Percentiles rank a stretch among this genome's conserved stretches.
These are phyloP conservation scores for Penicillium sp. DNA, from an alignment of 2,329 filamentous ascomycete genomes.

Conservation along the genomic window DNA sequence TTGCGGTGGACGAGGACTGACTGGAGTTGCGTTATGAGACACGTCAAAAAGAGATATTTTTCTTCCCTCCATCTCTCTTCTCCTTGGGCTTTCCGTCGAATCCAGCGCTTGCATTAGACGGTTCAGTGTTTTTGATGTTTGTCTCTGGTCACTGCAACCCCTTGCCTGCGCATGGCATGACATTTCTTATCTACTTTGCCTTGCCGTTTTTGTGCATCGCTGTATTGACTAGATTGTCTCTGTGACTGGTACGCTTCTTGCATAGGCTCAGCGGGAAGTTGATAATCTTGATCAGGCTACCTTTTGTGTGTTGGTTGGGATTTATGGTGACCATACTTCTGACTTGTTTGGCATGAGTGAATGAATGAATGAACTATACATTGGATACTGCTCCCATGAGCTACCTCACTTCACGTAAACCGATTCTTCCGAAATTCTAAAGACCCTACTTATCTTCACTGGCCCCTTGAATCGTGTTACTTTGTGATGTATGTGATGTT, in stretches of 20 bases:
- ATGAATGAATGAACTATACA: constrained; percentile 38
- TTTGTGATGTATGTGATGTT: not conserved
- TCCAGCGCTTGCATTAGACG: constrained; percentile 24
- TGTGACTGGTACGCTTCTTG: not conserved
- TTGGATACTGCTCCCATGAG: constrained; percentile 5
- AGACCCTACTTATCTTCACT: not conserved
- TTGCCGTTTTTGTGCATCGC: too few relatives aligned
- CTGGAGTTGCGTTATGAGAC: constrained; percentile 44
- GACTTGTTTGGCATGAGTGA: constrained; percentile 33
- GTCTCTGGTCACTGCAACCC: not conserved
- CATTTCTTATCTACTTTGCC: too few relatives aligned
- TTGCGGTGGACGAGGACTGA: constrained; percentile 47
- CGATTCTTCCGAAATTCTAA: not conserved
- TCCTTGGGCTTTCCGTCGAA: constrained; percentile 2
- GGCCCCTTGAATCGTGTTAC: not conserved
- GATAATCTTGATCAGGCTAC: not conserved
- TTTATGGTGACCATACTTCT: constrained; percentile 16
- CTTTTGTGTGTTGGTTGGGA: constrained; percentile 6
- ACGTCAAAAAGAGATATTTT: constrained; percentile 12
- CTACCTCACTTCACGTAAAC: not conserved
- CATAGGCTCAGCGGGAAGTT: not conserved
- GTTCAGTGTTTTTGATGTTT: constrained; percentile 9
- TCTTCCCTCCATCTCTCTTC: not conserved
- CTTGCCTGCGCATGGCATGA: not conserved
- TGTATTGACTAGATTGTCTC: too few relatives aligned